These are phyloP conservation scores for Bassia scoparia DNA, from an alignment of 148 eudicot species.

Conservation along the genomic window DNA sequence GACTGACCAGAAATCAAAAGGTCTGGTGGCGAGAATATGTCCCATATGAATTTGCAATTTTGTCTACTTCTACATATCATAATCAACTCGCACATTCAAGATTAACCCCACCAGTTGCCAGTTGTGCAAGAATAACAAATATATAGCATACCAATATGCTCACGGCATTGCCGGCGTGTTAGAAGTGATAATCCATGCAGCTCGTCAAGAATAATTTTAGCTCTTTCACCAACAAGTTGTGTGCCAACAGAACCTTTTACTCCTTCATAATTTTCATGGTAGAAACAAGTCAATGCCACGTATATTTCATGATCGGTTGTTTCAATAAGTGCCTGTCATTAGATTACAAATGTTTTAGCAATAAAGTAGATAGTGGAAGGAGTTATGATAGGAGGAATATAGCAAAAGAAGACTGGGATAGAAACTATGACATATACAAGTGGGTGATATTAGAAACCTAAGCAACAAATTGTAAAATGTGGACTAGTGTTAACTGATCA, in stretches of 20 bases:
- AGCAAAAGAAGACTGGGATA: background rate
- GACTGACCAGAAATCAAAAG: background rate
- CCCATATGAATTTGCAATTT: too few relatives aligned
- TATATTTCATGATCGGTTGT: slow-evolving; percentile 84
- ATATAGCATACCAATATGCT: slow-evolving; percentile 67
- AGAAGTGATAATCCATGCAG: slow-evolving; percentile 56
- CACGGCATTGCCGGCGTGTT: slow-evolving; percentile 67
- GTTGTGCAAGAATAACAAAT: background rate
- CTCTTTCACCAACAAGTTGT: slow-evolving; percentile 88
- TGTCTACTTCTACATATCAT: background rate
- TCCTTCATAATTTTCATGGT: slow-evolving; percentile 53
- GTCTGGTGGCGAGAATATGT: background rate
- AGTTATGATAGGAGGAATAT: background rate
- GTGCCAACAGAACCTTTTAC: slow-evolving; percentile 93
- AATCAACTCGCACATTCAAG: background rate
- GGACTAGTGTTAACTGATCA: background rate
- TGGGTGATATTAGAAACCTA: background rate
- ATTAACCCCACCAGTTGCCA: background rate
- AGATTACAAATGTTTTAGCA: slow-evolving; percentile 3
- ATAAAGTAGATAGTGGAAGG: background rate
- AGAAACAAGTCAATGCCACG: slow-evolving; percentile 68
- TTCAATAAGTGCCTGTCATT: slow-evolving; percentile 69
- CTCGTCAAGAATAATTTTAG: slow-evolving; percentile 81
- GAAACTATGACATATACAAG: background rate
- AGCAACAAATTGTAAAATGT: background rate